These are phyloP conservation scores for Venturiaceae sp. DNA, from an alignment of 2,329 filamentous ascomycete genomes.

Conservation along the genomic window DNA sequence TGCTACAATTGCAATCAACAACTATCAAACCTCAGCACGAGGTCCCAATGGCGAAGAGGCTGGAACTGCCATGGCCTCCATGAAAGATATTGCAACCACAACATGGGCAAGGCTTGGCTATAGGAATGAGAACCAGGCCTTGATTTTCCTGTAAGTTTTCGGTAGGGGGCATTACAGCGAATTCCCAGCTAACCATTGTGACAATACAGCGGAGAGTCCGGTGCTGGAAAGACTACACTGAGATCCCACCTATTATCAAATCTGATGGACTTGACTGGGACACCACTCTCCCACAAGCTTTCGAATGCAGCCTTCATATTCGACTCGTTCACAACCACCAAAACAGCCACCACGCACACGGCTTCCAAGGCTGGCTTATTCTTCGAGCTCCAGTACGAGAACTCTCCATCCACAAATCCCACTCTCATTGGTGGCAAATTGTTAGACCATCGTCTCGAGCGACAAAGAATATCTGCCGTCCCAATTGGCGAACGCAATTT, in stretches of 20 bases:
- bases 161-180: not conserved
- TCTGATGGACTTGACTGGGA: constrained; percentile 80
- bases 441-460: constrained; percentile 83
- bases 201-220: constrained; percentile 72
- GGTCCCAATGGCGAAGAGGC: constrained; percentile 86
- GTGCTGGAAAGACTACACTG: constrained; percentile 90
- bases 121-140: constrained; percentile 84
- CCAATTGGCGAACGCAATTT: constrained; percentile 96
- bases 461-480: constrained; percentile 82
- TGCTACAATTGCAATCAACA: constrained; percentile 86
- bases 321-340: constrained; percentile 91
- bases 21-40: constrained; percentile 80
- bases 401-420: constrained; percentile 71
- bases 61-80: constrained; percentile 84
- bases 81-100: constrained; percentile 81
- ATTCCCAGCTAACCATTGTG: constrained; percentile 5
- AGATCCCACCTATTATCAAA: constrained; percentile 80
- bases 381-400: constrained; percentile 95
- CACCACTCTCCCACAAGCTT: constrained; percentile 84
- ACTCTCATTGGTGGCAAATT: constrained; percentile 90
- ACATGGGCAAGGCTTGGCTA: constrained; percentile 79
- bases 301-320: constrained; percentile 93
- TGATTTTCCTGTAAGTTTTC: constrained; percentile 75
- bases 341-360: constrained; percentile 88
- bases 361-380: constrained; percentile 94